phyloP scores from a whole-genome alignment of 2,329 filamentous ascomycete species.

The Arthroderma uncinatum region DNA sequence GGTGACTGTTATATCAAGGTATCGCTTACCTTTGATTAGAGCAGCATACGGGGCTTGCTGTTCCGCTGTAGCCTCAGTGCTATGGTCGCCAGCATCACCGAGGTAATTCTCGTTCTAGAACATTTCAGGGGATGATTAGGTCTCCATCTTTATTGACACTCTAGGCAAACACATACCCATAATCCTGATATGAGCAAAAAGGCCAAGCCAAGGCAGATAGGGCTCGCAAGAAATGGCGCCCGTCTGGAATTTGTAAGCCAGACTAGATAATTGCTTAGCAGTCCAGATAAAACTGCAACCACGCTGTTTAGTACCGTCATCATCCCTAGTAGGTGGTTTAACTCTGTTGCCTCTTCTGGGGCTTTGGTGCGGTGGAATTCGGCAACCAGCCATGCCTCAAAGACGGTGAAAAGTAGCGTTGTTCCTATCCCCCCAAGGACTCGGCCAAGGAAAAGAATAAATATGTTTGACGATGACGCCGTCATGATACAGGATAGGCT shows the following conservation, averaged over 20 bases:
- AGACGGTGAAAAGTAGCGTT: conserved; percentile 48
- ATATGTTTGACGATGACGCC: conserved; percentile 27
- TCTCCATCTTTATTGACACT: background rate
- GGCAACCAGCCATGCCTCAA: conserved; percentile 52
- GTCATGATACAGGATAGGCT: conserved; percentile 20
- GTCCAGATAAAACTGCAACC: conserved; percentile 45
- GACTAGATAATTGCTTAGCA: conserved; percentile 45
- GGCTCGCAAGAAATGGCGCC: conserved; percentile 43
- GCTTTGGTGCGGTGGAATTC: conserved; percentile 43
- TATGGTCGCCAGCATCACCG: background rate
- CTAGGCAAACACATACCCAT: conserved; percentile 12
- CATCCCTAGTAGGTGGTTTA: conserved; percentile 44
- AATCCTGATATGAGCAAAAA: conserved; percentile 8
- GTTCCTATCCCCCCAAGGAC: conserved; percentile 46
- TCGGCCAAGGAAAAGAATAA: conserved; percentile 42
- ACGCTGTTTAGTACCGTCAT: conserved; percentile 46
- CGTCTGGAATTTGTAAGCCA: conserved; percentile 38
- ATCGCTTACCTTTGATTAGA: background rate
- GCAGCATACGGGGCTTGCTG: background rate
- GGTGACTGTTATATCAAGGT: background rate
- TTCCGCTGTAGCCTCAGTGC: background rate
- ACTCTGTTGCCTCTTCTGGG: conserved; percentile 32
- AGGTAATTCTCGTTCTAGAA: background rate
- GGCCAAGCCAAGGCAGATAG: conserved; percentile 16
- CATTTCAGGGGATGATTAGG: background rate